A percentile compares a stretch with the other conserved stretches of the same genome.
phyloP scores from a whole-genome alignment of 768 basidiomycete genomes.

The Lactarius psammicola region DNA sequence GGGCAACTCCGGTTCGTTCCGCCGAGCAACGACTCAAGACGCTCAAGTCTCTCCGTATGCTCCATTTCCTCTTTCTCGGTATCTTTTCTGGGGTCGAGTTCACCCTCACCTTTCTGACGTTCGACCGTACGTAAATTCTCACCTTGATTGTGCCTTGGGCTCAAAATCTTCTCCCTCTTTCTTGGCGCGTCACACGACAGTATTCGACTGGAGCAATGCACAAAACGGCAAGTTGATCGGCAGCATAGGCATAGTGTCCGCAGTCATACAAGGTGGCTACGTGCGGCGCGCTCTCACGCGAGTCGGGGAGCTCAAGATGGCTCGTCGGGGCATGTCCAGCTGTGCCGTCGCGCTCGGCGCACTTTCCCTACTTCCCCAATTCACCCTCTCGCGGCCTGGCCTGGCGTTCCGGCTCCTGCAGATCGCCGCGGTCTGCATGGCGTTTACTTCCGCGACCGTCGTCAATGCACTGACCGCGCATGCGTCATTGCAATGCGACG shows the following conservation, averaged over 20 bases:
- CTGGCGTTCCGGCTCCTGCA: conserved; percentile 55
- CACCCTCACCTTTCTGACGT: conserved; percentile 93
- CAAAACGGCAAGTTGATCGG: conserved; percentile 84
- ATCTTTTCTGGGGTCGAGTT: conserved; percentile 96
- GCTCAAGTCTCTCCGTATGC: conserved; percentile 57
- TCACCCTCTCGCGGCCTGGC: conserved; percentile 42
- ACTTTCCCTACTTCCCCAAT: conserved; percentile 68
- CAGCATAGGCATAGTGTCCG: conserved; percentile 88
- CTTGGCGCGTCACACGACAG: conserved; percentile 39
- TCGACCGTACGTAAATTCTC: conserved; percentile 61
- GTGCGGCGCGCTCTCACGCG: conserved; percentile 77
- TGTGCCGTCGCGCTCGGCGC: conserved; percentile 70
- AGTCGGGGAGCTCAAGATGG: conserved; percentile 80
- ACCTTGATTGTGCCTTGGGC: not conserved
- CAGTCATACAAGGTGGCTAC: conserved; percentile 90
- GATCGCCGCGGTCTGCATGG: conserved; percentile 78
- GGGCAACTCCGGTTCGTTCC: conserved; percentile 21
- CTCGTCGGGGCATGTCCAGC: conserved; percentile 70
- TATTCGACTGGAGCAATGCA: conserved; percentile 85
- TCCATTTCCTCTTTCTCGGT: conserved; percentile 85
- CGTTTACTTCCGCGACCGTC: conserved; percentile 93
- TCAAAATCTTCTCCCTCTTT: not conserved
- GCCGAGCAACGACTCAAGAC: conserved; percentile 52
- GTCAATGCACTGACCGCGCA: conserved; percentile 91
- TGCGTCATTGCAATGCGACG: conserved; percentile 89